A percentile compares a stretch with the other conserved stretches of the same genome.
phyloP scores from a whole-genome alignment of 352 stramenopile genomes.

The Globisporangium irregulare region DNA sequence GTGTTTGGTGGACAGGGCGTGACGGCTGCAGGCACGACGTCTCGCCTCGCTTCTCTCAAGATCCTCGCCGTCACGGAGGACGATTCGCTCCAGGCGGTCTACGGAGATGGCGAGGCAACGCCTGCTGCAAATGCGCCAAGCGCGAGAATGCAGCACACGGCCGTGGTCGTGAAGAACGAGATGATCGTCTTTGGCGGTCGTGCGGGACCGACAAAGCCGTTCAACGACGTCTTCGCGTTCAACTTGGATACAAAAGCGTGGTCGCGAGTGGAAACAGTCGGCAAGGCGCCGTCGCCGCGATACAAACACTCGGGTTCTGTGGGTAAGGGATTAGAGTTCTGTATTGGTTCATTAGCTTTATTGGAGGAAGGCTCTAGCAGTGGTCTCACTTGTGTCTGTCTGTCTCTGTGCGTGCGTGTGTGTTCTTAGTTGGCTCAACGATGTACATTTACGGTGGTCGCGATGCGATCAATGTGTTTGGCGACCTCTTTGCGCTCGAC shows the following conservation, averaged over 20 bases:
- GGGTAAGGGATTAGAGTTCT: conserved; percentile 26
- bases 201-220: conserved; percentile 57
- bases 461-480: conserved; percentile 60
- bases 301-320: conserved; percentile 74
- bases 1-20: conserved; percentile 72
- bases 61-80: conserved; percentile 25
- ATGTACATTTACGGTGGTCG: conserved; percentile 77
- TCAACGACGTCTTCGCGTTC: conserved; percentile 64
- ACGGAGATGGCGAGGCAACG: conserved; percentile 14
- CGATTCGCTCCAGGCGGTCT: conserved; percentile 29
- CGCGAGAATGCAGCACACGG: conserved; percentile 75
- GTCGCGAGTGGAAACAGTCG: conserved; percentile 29
- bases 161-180: conserved; percentile 37
- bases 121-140: conserved; percentile 24
- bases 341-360: background rate
- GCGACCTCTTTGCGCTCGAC: conserved; percentile 68
- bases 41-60: conserved; percentile 52
- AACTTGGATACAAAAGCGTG: conserved; percentile 46
- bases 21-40: conserved; percentile 52
- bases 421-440: conserved; percentile 46
- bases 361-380: background rate
- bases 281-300: conserved; percentile 42
- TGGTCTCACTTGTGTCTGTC: background rate
- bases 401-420: background rate
- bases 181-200: conserved; percentile 86